Percentiles rank a stretch among this genome's conserved stretches.
phyloP scores from a whole-genome alignment of 805 yeast species.

The Hanseniaspora thailandica region DNA sequence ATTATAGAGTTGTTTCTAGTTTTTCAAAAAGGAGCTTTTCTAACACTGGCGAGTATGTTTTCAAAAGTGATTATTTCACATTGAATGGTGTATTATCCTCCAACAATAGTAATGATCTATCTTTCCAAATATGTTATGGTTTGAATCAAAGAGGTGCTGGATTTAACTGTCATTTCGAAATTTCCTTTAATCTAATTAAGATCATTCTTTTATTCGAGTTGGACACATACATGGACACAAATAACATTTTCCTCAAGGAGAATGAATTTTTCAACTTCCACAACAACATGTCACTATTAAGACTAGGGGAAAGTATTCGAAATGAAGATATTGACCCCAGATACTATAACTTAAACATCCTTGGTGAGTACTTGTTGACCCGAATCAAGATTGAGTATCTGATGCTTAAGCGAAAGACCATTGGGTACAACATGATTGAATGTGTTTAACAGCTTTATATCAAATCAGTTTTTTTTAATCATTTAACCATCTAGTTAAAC shows the following conservation, averaged over 20 bases:
- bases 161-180: background rate
- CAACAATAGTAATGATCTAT: background rate
- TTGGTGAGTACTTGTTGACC: background rate
- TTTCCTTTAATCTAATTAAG: background rate
- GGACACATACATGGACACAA: background rate
- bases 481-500: too few species aligned
- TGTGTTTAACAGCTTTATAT: background rate
- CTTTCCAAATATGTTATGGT: background rate
- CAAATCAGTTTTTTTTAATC: too few species aligned
- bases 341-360: conserved; percentile 1
- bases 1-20: background rate
- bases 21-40: background rate
- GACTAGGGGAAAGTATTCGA: background rate
- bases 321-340: background rate
- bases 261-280: conserved; percentile 6
- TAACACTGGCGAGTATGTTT: background rate
- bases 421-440: background rate
- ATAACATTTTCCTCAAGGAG: background rate
- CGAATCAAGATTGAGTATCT: background rate
- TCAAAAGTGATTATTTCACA: background rate
- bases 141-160: background rate
- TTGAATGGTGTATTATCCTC: background rate
- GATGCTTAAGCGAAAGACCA: background rate
- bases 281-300: conserved; percentile 7
- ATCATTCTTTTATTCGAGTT: background rate